phyloP scores from a whole-genome alignment of 495 filamentous ascomycete genomes.

The Apodospora peruviana region DNA sequence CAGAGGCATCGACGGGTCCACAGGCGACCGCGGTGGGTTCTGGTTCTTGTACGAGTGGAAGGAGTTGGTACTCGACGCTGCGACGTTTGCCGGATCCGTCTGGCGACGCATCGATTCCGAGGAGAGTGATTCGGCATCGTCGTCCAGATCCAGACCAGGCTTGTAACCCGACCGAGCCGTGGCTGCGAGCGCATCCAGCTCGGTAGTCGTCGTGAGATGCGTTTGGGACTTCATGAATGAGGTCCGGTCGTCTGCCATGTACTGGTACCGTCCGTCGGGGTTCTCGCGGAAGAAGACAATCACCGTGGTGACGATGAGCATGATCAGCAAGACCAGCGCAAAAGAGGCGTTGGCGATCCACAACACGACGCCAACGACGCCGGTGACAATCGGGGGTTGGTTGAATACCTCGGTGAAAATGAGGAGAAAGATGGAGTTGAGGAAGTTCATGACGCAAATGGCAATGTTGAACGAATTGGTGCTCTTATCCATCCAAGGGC shows the following conservation, averaged over 20 bases:
- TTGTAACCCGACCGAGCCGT: slow-evolving; percentile 75
- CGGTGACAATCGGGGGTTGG: slow-evolving; percentile 83
- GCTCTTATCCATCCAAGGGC: slow-evolving; percentile 99
- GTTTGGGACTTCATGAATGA: slow-evolving; percentile 98
- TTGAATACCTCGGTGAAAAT: slow-evolving; percentile 82
- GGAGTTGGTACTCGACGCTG: slow-evolving; percentile 9
- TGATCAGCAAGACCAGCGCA: slow-evolving; percentile 74
- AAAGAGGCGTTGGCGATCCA: slow-evolving; percentile 89
- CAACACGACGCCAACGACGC: slow-evolving; percentile 92
- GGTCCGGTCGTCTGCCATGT: slow-evolving; percentile 91
- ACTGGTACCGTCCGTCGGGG: slow-evolving; percentile 91
- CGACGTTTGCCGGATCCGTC: slow-evolving; percentile 18
- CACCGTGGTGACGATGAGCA: slow-evolving; percentile 79
- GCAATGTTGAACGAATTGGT: slow-evolving; percentile 97
- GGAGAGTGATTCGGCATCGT: slow-evolving; percentile 66
- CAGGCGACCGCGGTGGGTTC: slow-evolving; percentile 49
- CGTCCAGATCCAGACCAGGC: slow-evolving; percentile 62
- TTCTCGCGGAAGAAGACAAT: slow-evolving; percentile 90
- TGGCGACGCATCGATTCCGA: slow-evolving; percentile 34
- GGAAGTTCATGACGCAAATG: slow-evolving; percentile 82
- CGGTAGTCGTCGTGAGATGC: slow-evolving; percentile 73
- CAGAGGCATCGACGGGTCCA: slow-evolving; percentile 58
- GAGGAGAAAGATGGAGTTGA: slow-evolving; percentile 81
- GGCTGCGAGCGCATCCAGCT: slow-evolving; percentile 88
- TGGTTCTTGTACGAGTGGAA: slow-evolving; percentile 3